phyloP scores from a whole-genome alignment of 768 basidiomycete species.

The Tricholoma saponaceum region DNA sequence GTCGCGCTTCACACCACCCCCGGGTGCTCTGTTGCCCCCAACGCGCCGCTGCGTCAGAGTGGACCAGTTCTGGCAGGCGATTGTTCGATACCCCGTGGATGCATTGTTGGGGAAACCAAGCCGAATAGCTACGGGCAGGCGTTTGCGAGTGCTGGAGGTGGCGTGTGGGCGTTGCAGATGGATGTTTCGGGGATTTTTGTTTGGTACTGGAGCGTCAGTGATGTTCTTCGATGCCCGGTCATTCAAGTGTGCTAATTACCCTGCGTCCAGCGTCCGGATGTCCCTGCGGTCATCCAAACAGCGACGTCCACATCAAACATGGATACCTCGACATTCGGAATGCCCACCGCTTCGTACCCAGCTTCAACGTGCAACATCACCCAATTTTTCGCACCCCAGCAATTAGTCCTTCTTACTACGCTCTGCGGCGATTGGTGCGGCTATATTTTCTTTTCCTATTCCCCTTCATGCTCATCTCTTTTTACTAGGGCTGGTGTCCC shows the following conservation, averaged over 20 bases:
- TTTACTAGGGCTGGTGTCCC: conserved; percentile 40
- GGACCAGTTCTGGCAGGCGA: conserved; percentile 25
- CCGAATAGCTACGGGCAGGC: conserved; percentile 42
- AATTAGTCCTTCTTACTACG: conserved; percentile 66
- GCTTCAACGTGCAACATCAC: conserved; percentile 47
- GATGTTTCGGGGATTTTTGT: conserved; percentile 41
- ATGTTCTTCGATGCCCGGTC: background rate
- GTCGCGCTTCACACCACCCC: conserved; percentile 49
- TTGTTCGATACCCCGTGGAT: conserved; percentile 34
- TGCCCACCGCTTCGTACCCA: conserved; percentile 64
- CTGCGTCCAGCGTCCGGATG: conserved; percentile 32
- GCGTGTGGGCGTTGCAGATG: conserved; percentile 63
- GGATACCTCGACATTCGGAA: conserved; percentile 45
- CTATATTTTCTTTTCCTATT: background rate
- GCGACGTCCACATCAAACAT: conserved; percentile 33
- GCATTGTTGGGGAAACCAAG: conserved; percentile 39
- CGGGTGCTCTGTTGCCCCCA: conserved; percentile 29
- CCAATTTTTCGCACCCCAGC: conserved; percentile 58
- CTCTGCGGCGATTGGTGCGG: conserved; percentile 50
- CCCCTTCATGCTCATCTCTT: background rate
- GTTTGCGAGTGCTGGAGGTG: conserved; percentile 50
- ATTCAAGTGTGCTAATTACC: background rate
- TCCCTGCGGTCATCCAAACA: conserved; percentile 32
- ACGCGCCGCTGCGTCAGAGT: conserved; percentile 22
- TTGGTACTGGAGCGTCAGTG: conserved; percentile 25